Evolutionary conservation across 176 grass and related monocot genomes (phyloP).

Genomic region (Eleusine indica): DNA sequence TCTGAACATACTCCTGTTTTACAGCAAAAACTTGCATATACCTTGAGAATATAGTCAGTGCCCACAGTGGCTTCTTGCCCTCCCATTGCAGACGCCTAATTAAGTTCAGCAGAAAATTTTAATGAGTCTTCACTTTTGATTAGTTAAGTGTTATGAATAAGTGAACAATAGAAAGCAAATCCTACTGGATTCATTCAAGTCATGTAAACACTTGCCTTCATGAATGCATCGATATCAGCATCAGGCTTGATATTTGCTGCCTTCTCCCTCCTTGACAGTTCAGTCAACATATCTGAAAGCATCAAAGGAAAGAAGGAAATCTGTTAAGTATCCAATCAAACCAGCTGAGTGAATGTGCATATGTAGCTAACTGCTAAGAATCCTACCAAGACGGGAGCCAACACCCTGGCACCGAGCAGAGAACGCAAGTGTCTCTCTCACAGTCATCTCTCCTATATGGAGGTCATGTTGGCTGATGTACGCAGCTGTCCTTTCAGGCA

Average conservation of each 20-base stretch:
- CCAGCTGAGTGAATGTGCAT: not conserved
- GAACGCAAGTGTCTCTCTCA: conserved; percentile 92
- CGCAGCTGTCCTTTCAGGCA: conserved; percentile 88
- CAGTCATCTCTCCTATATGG: conserved; percentile 98
- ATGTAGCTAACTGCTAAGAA: not conserved
- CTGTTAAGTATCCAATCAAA: conserved; percentile 32
- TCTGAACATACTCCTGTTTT: not conserved
- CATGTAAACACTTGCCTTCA: conserved; percentile 65
- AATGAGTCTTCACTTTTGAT: not conserved
- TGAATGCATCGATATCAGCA: conserved; percentile 92
- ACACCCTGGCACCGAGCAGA: conserved; percentile 94
- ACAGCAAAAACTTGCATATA: conserved; percentile 25
- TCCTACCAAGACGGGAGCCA: conserved; percentile 72
- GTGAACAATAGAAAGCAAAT: not conserved
- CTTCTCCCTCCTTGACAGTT: conserved; percentile 91
- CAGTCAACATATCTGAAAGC: conserved; percentile 77
- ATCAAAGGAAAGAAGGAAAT: conserved; percentile 4
- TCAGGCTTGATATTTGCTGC: conserved; percentile 93
- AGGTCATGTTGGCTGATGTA: conserved; percentile 98
- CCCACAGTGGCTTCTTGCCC: conserved; percentile 62
- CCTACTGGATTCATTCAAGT: not conserved
- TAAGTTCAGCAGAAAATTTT: conserved; percentile 17
- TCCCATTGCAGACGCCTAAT: conserved; percentile 53
- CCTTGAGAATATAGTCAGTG: conserved; percentile 75
- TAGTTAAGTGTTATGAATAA: conserved; percentile 15